These are phyloP conservation scores for Gaultheria prostrata DNA, from an alignment of 148 eudicot species.

Conservation along the genomic window DNA sequence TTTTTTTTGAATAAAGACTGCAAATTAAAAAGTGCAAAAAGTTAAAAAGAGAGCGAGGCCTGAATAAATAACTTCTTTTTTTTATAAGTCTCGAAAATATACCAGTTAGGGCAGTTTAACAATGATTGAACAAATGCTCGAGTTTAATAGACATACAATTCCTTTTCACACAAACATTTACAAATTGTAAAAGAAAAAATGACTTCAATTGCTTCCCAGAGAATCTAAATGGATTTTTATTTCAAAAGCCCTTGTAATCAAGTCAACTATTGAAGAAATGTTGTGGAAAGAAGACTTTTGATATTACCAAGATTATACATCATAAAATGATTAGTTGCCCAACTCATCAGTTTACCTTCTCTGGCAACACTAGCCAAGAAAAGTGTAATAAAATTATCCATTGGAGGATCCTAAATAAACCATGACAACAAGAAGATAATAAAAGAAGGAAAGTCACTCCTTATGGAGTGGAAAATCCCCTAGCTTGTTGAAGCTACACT, in stretches of 20 bases:
- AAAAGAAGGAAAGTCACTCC: neutral
- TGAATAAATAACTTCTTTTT: no score
- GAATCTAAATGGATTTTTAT: neutral
- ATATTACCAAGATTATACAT: neutral
- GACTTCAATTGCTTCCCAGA: neutral
- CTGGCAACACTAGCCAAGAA: neutral
- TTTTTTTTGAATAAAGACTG: no score
- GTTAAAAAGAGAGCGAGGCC: no score
- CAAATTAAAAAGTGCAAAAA: no score
- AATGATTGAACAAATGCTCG: neutral
- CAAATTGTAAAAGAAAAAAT: neutral
- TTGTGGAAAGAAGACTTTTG: neutral
- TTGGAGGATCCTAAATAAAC: slow-evolving; percentile 11
- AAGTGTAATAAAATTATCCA: neutral
- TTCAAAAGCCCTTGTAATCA: neutral
- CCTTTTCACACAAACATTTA: neutral
- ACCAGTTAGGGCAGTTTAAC: neutral
- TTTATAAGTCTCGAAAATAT: neutral
- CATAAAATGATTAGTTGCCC: neutral
- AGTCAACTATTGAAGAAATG: neutral
- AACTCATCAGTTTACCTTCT: slow-evolving; percentile 9
- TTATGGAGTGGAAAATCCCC: neutral
- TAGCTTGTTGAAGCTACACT: slow-evolving; percentile 15
- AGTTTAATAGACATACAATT: neutral
- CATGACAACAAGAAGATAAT: slow-evolving; percentile 14